Base-by-base conservation (phyloP, 495 filamentous ascomycete genomes). In the Copromyces sp. region DNA sequence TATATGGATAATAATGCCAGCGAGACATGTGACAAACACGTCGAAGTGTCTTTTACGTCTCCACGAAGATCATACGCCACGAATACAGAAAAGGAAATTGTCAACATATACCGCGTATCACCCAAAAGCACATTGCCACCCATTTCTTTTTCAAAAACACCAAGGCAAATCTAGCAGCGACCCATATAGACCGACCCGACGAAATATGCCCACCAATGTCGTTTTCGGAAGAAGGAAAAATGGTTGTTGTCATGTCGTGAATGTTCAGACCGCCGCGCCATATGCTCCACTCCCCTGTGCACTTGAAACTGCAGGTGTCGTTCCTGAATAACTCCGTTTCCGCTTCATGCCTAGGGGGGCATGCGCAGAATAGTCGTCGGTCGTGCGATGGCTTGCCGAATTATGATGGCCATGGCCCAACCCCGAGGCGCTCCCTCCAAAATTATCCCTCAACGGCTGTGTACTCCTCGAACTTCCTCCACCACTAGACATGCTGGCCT, bases 301-400 rank as follows among this genome's bases (percentile, higher is more conserved):
- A 65, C 53, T 35, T 35, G 53, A 35, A 17, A 17, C 53, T 11
- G 14, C 29, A 35, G 29, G 53, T 0, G 5, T 42, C 65, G 69
- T 41, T 17, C 73, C 76, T 11, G 79, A 80, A 71, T 82, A 88
- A 75, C 84, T 87, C 59, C 84, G 80, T 74, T 86, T 87, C 38
- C 86, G 81, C 79, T 86, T 87, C 73, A 87, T 79, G 69, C 82
- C 80, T 59, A 85, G 39, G 29, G 75, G 77, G 68, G 84, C 82
- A 29, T 82, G 78, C 0, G 24, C 14, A 65, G 81, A 79, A 70
- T 81, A 83, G 39, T 82, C 82, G 69, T 84, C 82, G 53, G 68
- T 69, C 41, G 77, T 74, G 24, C 74, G 74, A 75, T 81, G 71
- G 72, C 14, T 82, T 80, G 44, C 75, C 79, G 37, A 76, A 76